Percentiles rank a stretch among this genome's conserved stretches.
phyloP scores from a whole-genome alignment of 768 basidiomycete species.

The Psilocybe cyanescens region DNA sequence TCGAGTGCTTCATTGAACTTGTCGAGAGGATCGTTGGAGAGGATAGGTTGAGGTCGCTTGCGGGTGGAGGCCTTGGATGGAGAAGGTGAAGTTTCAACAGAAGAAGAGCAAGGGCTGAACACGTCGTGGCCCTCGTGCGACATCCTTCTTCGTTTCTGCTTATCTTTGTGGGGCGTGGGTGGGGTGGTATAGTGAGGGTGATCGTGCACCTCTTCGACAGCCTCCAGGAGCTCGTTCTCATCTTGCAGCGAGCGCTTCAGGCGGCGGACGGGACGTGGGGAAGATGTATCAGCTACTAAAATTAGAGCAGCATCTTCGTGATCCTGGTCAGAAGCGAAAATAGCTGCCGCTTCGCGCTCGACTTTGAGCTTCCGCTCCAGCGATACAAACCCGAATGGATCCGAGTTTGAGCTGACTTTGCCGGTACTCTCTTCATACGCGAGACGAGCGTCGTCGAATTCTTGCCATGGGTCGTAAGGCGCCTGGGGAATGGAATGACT shows the following conservation, averaged over 20 bases:
- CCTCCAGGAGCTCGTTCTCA: slow-evolving; percentile 13
- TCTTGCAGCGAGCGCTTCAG: slow-evolving; percentile 19
- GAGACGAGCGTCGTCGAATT: slow-evolving; percentile 20
- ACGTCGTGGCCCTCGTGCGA: slow-evolving; percentile 33
- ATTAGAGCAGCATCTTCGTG: slow-evolving; percentile 20
- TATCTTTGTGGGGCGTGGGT: slow-evolving; percentile 38
- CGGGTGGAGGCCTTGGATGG: slow-evolving; percentile 33
- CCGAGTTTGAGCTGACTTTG: slow-evolving; percentile 34
- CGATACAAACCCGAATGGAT: slow-evolving; percentile 63
- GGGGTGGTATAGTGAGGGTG: slow-evolving; percentile 27
- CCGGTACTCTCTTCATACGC: slow-evolving; percentile 16
- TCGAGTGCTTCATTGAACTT: slow-evolving; percentile 23
- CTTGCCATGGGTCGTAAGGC: slow-evolving; percentile 24
- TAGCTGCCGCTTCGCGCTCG: slow-evolving; percentile 32
- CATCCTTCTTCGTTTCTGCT: slow-evolving; percentile 29
- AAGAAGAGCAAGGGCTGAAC: slow-evolving; percentile 35
- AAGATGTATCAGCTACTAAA: slow-evolving; percentile 32
- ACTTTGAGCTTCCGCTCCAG: slow-evolving; percentile 54
- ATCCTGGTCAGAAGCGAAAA: slow-evolving; percentile 3
- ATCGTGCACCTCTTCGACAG: not conserved
- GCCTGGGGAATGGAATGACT: slow-evolving; percentile 10
- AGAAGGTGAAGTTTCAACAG: slow-evolving; percentile 39
- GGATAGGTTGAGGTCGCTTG: slow-evolving; percentile 11
- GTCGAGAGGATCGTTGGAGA: slow-evolving; percentile 18
- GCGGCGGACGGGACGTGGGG: slow-evolving; percentile 29